Evolutionary conservation across 176 grass and related monocot species (phyloP).

Genomic region (Bonia amplexicaulis): DNA sequence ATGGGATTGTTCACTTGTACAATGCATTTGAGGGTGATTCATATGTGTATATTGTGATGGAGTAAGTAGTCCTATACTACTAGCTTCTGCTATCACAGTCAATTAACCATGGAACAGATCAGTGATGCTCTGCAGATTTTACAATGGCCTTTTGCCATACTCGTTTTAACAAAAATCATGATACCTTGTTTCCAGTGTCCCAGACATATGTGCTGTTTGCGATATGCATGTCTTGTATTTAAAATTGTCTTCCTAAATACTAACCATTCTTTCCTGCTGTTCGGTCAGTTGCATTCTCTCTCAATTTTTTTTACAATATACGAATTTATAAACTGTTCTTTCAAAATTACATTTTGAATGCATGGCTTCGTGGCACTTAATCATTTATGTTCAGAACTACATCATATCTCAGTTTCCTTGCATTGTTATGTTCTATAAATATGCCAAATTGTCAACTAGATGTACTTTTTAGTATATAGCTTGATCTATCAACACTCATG

Average conservation of each 20-base stretch:
- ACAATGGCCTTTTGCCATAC: background rate
- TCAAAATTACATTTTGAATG: background rate
- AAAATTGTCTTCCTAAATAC: background rate
- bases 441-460: background rate
- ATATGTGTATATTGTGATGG: conserved; percentile 93
- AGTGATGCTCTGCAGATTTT: conserved; percentile 13
- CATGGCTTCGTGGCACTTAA: background rate
- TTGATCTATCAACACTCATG: background rate
- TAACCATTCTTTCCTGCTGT: background rate
- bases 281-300: background rate
- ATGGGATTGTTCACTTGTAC: no score
- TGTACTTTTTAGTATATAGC: conserved; percentile 8
- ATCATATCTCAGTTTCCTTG: background rate
- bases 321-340: background rate
- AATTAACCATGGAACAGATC: background rate
- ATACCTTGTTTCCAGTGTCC: conserved; percentile 13
- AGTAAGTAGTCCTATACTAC: conserved; percentile 52
- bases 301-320: background rate
- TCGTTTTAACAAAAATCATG: background rate
- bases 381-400: background rate
- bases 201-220: background rate
- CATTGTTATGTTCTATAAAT: background rate
- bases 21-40: conserved; percentile 25
- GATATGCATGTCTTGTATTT: background rate
- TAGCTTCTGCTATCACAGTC: background rate